A percentile compares a stretch with the other conserved stretches of the same genome.
These are phyloP conservation scores for Fraxinus anomala DNA, from an alignment of 257 asterid species.

Conservation along the genomic window DNA sequence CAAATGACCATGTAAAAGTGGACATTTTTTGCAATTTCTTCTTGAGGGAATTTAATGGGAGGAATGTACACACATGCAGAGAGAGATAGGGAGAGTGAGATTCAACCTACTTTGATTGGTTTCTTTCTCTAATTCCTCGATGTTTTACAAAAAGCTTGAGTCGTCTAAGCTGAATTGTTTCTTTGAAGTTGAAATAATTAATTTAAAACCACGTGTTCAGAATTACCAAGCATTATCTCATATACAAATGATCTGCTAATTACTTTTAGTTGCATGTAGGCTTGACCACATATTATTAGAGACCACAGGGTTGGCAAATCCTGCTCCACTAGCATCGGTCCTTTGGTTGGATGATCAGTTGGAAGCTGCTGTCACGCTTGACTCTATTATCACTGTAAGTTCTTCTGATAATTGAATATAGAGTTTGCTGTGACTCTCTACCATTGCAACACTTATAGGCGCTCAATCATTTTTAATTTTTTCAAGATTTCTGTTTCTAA, in stretches of 20 bases:
- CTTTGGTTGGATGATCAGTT: constrained; percentile 99
- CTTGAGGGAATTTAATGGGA: background rate
- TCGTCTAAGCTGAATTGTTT: background rate
- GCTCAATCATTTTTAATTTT: background rate
- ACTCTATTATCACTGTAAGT: constrained; percentile 90
- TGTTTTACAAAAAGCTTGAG: constrained; percentile 12
- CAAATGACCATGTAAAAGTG: too few species aligned
- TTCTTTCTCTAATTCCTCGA: background rate
- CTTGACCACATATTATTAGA: constrained; percentile 96
- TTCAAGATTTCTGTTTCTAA: constrained; percentile 17
- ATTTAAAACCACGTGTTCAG: background rate
- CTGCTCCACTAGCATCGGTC: constrained; percentile 98
- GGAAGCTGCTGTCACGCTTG: constrained; percentile 84
- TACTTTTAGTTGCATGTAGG: constrained; percentile 44
- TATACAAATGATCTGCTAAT: constrained; percentile 1
- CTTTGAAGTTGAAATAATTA: constrained; percentile 12
- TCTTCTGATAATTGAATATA: constrained; percentile 23
- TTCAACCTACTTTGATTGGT: background rate
- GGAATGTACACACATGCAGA: background rate
- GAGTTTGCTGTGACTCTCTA: background rate
- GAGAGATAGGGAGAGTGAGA: background rate
- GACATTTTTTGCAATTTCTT: too few species aligned
- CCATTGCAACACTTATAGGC: background rate
- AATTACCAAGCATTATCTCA: constrained; percentile 1
- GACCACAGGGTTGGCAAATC: constrained; percentile 96